A percentile compares a stretch with the other conserved stretches of the same genome.
These are phyloP conservation scores for Aristolochia californica DNA, from an alignment of 164 flowering plant species.

Conservation along the genomic window DNA sequence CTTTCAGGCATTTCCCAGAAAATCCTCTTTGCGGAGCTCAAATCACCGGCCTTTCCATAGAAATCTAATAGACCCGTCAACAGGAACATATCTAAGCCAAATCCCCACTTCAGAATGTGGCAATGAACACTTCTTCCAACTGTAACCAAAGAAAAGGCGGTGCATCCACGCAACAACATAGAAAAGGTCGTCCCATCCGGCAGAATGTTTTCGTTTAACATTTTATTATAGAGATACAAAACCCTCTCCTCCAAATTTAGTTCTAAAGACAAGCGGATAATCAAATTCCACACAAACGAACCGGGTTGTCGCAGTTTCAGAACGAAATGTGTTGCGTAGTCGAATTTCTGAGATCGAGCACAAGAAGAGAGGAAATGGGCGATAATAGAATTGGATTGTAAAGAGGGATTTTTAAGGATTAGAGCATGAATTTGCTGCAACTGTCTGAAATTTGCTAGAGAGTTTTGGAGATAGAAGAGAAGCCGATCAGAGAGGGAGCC, in stretches of 20 bases:
- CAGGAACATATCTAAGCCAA: conserved; percentile 20
- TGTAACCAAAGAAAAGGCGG: background rate
- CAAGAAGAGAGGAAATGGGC: conserved; percentile 19
- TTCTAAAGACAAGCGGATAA: conserved; percentile 14
- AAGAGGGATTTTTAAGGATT: conserved; percentile 17
- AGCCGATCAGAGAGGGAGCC: conserved; percentile 1
- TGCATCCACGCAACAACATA: conserved; percentile 21
- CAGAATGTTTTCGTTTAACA: conserved; percentile 12
- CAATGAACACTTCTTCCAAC: conserved; percentile 27
- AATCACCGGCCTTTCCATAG: conserved; percentile 28
- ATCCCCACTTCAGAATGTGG: conserved; percentile 23
- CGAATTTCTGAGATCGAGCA: conserved; percentile 11
- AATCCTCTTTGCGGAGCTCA: conserved; percentile 22
- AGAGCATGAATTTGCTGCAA: conserved; percentile 31
- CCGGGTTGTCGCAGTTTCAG: conserved; percentile 7
- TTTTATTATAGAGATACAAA: conserved; percentile 15
- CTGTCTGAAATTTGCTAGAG: conserved; percentile 10
- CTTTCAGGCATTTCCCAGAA: conserved; percentile 33
- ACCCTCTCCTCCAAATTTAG: conserved; percentile 6
- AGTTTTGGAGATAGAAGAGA: conserved; percentile 8
- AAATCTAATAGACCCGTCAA: conserved; percentile 39
- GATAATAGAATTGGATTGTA: conserved; percentile 11
- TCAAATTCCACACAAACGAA: conserved; percentile 20
- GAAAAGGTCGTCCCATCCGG: conserved; percentile 17
- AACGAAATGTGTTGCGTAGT: conserved; percentile 18